Evolutionary conservation across 2,329 filamentous ascomycete species (phyloP).

Genomic region (Botrytis squamosa): DNA sequence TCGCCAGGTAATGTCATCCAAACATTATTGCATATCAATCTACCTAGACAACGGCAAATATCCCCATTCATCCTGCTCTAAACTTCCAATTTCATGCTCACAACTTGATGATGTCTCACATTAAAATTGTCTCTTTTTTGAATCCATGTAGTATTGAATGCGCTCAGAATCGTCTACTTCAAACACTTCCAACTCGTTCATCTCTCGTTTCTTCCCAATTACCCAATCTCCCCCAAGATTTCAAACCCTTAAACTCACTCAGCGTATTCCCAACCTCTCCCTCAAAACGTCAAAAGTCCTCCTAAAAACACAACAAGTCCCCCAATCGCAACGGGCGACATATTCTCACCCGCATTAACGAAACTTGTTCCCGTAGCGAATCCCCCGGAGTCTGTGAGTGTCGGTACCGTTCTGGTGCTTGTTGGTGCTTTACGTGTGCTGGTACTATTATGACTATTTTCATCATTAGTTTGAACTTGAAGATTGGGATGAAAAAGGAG

Average conservation of each 20-base stretch:
- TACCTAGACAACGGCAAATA: neutral
- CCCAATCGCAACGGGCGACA: neutral
- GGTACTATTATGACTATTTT: neutral
- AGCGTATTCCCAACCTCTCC: neutral
- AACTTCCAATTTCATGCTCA: neutral
- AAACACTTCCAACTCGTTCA: neutral
- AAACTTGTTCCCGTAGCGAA: slow-evolving; percentile 10
- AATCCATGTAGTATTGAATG: no score
- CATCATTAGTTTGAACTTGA: neutral
- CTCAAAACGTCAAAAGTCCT: slow-evolving; percentile 15
- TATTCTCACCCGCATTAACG: neutral
- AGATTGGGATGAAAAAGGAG: no score
- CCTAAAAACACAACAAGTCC: slow-evolving; percentile 5
- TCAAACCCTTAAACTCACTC: neutral
- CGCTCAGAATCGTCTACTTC: neutral
- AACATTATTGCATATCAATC: neutral
- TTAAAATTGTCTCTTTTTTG: neutral
- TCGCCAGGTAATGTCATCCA: neutral
- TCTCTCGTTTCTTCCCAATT: neutral
- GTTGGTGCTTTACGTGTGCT: slow-evolving; percentile 2
- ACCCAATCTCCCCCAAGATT: neutral
- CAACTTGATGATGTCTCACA: neutral
- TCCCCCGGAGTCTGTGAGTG: neutral
- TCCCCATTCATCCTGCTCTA: no score
- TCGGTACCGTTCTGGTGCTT: neutral